Percentiles rank a stretch among this genome's conserved stretches.
Conservation (phyloP, 306 rosid genomes). For the Lathyrus oleraceus region DNA sequence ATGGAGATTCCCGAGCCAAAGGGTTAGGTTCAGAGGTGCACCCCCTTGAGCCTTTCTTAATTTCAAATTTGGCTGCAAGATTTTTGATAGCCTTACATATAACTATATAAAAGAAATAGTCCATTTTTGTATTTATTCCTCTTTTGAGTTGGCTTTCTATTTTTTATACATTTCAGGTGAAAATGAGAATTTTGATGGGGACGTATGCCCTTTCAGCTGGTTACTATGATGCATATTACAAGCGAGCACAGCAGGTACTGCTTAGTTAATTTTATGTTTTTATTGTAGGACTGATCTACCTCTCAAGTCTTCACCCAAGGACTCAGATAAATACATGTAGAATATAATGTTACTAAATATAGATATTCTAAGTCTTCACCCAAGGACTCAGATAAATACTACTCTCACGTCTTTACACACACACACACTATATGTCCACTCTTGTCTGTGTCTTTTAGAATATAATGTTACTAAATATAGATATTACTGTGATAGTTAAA, state of each 20-base stretch:
- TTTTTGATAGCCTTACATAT: conserved; percentile 19
- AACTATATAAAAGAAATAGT: conserved; percentile 3
- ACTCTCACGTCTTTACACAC: too few species aligned
- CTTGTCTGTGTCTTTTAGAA: conserved; percentile 3
- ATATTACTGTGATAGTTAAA: conserved; percentile 6
- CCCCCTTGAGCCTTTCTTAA: conserved; percentile 16
- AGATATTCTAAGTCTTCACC: neutral
- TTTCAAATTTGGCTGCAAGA: conserved; percentile 22
- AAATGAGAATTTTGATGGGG: conserved; percentile 94
- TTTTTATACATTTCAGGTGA: conserved; percentile 61
- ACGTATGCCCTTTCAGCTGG: conserved; percentile 98
- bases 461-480: neutral
- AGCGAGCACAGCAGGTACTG: conserved; percentile 95
- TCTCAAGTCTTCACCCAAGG: neutral
- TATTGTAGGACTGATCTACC: conserved; percentile 15
- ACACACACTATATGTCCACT: neutral
- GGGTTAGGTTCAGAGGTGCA: conserved; percentile 94
- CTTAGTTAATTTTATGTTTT: conserved; percentile 15
- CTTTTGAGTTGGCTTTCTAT: conserved; percentile 18
- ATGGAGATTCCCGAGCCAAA: conserved; percentile 78
- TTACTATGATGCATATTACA: conserved; percentile 97
- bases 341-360: too few species aligned
- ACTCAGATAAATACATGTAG: conserved; percentile 14
- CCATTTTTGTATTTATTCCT: conserved; percentile 17
- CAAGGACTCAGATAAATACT: conserved; percentile 6